Evolutionary conservation across 371 early-diverging fungal genomes (phyloP), one percentile per base, ranked within the genome.

Genomic region (Apophysomyces sp.): DNA sequence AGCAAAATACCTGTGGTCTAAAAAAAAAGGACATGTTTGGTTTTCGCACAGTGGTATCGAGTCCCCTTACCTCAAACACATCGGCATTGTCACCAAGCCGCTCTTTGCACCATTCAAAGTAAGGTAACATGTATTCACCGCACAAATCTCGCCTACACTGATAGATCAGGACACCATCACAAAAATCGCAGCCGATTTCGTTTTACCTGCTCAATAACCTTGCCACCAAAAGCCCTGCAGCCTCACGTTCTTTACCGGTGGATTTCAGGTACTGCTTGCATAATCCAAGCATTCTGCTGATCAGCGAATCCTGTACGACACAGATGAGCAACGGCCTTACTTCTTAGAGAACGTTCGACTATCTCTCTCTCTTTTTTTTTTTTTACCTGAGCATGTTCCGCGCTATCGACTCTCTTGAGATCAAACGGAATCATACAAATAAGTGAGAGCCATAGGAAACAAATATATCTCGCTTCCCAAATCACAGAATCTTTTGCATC

Each of bases 361-460:
- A 15, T 16, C 26, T 49, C 9, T 13, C 13, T 30, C 26, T 57
- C 28, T 49, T 5, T 40, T 16, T 57, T 7, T 29, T 13, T 51
- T 31, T 13, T 18, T 60, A 55, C 57, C 27, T 60, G 31, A 29
- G 62, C 62, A 16, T n/a, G 30, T 24, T 30, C 58, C 2, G 66
- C 83, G 64, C 91, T 90, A 67, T 95, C 97, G 18, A 97, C 84
- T 16, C 77, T 87, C 60, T 80, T 83, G 13, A 98, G 80, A 73
- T 97, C 95, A 69, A 98, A 98, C 2, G 98, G 98, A 27, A 94
- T 88, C 94, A 94, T 93, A 56, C 88, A 86, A 62, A 96, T 84
- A 37, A 96, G 80, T 0, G 94, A 93, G n/a, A 94, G 69, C 94
- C 95, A 95, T 24, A 94, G 76, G 34, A 94, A 74, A 29, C 89